A percentile compares a stretch with the other conserved stretches of the same genome.
These are phyloP conservation scores for Lumnitzera racemosa DNA, from an alignment of 345 rosid species.

Conservation along the genomic window DNA sequence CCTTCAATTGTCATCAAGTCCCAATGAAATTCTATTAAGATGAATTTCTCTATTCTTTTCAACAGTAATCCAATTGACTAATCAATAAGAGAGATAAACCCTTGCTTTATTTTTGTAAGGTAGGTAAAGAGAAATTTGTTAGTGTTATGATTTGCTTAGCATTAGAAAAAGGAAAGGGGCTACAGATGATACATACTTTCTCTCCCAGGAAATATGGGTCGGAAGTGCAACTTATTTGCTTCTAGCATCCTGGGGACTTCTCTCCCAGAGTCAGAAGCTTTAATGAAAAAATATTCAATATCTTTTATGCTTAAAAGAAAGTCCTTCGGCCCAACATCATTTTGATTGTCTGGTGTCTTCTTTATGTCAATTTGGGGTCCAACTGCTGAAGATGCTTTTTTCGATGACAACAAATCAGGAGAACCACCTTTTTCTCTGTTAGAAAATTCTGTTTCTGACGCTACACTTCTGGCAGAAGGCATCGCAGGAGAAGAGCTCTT, in stretches of 20 bases:
- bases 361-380: slow-evolving; percentile 27
- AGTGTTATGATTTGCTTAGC: too few species aligned
- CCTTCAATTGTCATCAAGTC: too few species aligned
- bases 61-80: too few species aligned
- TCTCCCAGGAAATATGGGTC: slow-evolving; percentile 50
- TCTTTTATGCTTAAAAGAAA: slow-evolving; percentile 79
- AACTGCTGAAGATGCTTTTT: slow-evolving; percentile 28
- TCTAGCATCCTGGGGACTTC: slow-evolving; percentile 98
- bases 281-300: slow-evolving; percentile 62
- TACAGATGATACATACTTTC: slow-evolving; percentile 32
- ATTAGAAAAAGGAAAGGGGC: too few species aligned
- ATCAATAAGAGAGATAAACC: slow-evolving; percentile 7
- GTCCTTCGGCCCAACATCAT: slow-evolving; percentile 59
- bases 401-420: slow-evolving; percentile 55
- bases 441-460: slow-evolving; percentile 41
- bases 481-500: slow-evolving; percentile 31
- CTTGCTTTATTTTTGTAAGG: too few species aligned
- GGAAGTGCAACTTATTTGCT: slow-evolving; percentile 75
- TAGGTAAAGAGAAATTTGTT: too few species aligned
- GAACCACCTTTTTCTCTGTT: slow-evolving; percentile 46
- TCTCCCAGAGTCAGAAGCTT: slow-evolving; percentile 89
- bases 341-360: slow-evolving; percentile 44
- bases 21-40: too few species aligned
- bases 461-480: slow-evolving; percentile 30
- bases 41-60: too few species aligned